Conservation (phyloP, 2,329 filamentous ascomycete genomes). For the Beauveria sp. region DNA sequence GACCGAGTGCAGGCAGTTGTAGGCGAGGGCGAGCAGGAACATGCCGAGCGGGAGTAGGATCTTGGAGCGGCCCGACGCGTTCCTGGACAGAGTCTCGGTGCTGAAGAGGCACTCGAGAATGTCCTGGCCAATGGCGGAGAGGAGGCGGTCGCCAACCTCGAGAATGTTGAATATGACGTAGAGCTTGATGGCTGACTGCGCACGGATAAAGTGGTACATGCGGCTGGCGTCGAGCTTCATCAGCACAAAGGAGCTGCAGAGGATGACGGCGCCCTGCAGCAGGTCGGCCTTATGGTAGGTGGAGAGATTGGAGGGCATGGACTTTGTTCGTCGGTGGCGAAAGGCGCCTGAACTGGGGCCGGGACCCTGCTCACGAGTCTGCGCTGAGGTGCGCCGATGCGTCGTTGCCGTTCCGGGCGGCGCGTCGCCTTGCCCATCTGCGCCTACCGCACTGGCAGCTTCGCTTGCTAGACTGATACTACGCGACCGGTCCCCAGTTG, state of each 20-base stretch:
- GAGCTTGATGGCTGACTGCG: conserved; percentile 93
- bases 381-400: conserved; percentile 14
- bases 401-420: neutral
- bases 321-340: conserved; percentile 69
- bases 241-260: conserved; percentile 75
- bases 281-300: conserved; percentile 93
- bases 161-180: conserved; percentile 99
- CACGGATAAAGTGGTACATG: conserved; percentile 97
- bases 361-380: conserved; percentile 18
- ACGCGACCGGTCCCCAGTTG: conserved; percentile 30
- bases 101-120: conserved; percentile 95
- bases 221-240: conserved; percentile 91
- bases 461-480: conserved; percentile 31
- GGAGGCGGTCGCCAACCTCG: conserved; percentile 82
- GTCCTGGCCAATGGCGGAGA: conserved; percentile 90
- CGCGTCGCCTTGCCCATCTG: neutral
- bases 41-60: conserved; percentile 82
- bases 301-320: conserved; percentile 74
- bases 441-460: conserved; percentile 11
- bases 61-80: conserved; percentile 83
- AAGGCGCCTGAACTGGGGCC: conserved; percentile 29
- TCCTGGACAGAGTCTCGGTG: conserved; percentile 81
- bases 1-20: conserved; percentile 82
- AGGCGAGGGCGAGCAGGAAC: conserved; percentile 77
- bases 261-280: conserved; percentile 80